phyloP scores from a whole-genome alignment of 495 filamentous ascomycete genomes.

The Penicillium riverlandense region DNA sequence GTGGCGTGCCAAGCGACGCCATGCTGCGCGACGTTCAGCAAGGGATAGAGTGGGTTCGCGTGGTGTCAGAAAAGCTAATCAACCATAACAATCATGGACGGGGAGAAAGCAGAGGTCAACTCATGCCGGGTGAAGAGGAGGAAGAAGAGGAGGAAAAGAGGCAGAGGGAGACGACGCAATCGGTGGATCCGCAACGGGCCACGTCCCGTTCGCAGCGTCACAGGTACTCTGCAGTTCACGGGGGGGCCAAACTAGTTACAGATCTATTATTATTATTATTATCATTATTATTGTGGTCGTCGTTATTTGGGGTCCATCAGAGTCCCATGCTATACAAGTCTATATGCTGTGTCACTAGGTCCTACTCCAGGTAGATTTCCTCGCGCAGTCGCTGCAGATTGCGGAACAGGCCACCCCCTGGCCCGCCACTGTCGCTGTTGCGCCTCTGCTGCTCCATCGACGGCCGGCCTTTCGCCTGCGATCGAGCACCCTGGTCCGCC shows the following conservation, averaged over 20 bases:
- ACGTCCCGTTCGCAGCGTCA: no score
- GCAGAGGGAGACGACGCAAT: no score
- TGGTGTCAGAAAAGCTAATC: no score
- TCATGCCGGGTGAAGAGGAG: not conserved
- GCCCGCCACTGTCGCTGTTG: constrained; percentile 36
- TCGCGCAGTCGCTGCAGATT: constrained; percentile 73
- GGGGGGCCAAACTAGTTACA: no score
- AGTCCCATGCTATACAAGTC: not conserved
- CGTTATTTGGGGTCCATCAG: not conserved
- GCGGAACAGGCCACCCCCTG: constrained; percentile 70
- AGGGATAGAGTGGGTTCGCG: not conserved
- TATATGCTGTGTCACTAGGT: constrained; percentile 3
- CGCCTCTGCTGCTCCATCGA: constrained; percentile 21
- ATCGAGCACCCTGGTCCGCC: constrained; percentile 19
- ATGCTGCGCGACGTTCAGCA: constrained; percentile 10
- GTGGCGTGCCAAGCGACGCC: constrained; percentile 20
- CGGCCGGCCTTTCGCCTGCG: not conserved
- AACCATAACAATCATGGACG: no score
- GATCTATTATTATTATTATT: no score
- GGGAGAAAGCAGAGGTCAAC: no score
- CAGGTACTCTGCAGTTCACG: no score
- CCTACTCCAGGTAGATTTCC: constrained; percentile 55
- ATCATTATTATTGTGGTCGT: no score
- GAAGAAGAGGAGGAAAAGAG: no score
- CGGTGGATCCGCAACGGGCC: no score